Percentiles rank a stretch among this genome's conserved stretches.
These are phyloP conservation scores for Aspergillus olivimuriae DNA, from an alignment of 495 filamentous ascomycete species.

Conservation along the genomic window DNA sequence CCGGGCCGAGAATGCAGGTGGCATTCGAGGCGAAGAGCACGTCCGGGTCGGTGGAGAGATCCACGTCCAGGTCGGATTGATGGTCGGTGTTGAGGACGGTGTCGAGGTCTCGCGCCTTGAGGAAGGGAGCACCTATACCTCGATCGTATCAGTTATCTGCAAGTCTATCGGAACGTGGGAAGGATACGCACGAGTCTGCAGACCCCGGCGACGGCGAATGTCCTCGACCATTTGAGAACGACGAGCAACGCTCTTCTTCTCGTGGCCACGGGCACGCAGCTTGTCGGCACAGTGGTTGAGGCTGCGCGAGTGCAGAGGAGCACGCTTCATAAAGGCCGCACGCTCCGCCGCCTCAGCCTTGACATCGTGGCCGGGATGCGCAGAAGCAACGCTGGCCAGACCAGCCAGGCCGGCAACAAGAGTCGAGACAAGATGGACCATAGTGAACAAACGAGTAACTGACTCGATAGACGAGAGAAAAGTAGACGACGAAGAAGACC, in stretches of 20 bases:
- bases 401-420: constrained; percentile 14
- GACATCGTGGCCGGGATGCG: constrained; percentile 46
- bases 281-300: constrained; percentile 42
- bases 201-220: constrained; percentile 23
- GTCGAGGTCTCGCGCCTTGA: constrained; percentile 13
- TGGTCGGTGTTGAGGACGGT: constrained; percentile 10
- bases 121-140: constrained; percentile 27
- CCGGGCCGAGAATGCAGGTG: constrained; percentile 50
- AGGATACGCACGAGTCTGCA: constrained; percentile 21
- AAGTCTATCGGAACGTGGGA: constrained; percentile 31
- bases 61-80: constrained; percentile 29
- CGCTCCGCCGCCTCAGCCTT: constrained; percentile 41
- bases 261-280: constrained; percentile 43
- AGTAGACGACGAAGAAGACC: neutral
- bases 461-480: neutral
- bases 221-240: constrained; percentile 29
- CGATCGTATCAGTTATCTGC: constrained; percentile 18
- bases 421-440: constrained; percentile 7
- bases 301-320: constrained; percentile 28
- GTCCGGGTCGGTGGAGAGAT: constrained; percentile 39
- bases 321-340: constrained; percentile 30
- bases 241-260: constrained; percentile 38
- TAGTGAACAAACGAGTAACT: neutral
- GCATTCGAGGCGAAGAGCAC: constrained; percentile 47
- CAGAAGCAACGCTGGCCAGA: constrained; percentile 14